phyloP scores from a whole-genome alignment of 441 rosid genomes.

The Capsella rubella region DNA sequence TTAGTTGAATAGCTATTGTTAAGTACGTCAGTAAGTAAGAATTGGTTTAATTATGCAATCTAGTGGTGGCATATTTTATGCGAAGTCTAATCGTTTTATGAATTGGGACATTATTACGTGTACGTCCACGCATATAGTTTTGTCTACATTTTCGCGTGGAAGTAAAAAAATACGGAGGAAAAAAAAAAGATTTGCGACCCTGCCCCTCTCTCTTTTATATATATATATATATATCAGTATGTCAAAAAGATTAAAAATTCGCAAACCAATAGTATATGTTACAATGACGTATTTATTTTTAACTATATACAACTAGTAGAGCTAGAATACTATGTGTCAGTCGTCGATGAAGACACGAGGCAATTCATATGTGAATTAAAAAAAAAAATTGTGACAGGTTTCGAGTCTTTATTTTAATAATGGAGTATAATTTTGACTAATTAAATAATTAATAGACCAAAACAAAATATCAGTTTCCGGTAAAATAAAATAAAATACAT shows the following conservation, averaged over 20 bases:
- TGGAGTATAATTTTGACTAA: neutral
- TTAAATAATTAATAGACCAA: neutral
- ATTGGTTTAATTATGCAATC: conserved; percentile 3
- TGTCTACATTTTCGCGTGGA: neutral
- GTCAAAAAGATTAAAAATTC: neutral
- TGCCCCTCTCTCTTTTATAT: too few relatives aligned
- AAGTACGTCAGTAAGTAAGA: conserved; percentile 7
- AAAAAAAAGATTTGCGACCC: too few relatives aligned
- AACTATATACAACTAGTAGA: neutral
- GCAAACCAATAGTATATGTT: conserved; percentile 1
- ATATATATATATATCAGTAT: too few relatives aligned
- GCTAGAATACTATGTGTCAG: conserved; percentile 16
- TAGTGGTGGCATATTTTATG: conserved; percentile 13
- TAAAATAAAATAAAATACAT: neutral
- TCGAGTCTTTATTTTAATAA: neutral
- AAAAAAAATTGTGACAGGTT: neutral
- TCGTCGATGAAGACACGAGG: neutral
- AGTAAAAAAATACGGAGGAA: neutral
- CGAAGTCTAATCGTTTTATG: conserved; percentile 7
- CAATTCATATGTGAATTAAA: conserved; percentile 7
- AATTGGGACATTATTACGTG: conserved; percentile 29
- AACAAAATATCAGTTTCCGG: neutral
- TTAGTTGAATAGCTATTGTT: conserved; percentile 22
- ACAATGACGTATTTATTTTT: neutral
- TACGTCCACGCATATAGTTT: conserved; percentile 24